Conservation (phyloP, 2,329 filamentous ascomycete species). For the Samsoniella hepiali region DNA sequence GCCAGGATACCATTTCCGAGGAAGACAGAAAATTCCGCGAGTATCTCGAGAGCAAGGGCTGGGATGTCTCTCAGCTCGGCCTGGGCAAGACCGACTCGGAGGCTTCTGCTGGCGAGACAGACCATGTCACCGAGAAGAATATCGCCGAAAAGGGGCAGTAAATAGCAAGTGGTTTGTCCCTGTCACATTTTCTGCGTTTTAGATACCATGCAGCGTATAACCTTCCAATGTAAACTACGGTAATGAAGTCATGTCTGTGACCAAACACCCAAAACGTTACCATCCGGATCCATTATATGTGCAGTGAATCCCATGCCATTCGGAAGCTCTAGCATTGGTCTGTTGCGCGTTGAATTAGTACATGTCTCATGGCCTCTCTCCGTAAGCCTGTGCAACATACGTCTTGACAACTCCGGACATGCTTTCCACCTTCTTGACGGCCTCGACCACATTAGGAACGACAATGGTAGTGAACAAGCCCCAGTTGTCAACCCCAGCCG, state of each 20-base stretch:
- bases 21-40: conserved; percentile 75
- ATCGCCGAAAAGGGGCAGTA: background rate
- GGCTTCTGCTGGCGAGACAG: background rate
- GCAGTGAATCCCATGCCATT: background rate
- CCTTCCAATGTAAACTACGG: background rate
- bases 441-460: no score
- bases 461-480: no score
- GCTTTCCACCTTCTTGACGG: no score
- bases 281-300: background rate
- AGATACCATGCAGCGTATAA: conserved; percentile 1
- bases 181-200: background rate
- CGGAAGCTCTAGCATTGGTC: background rate
- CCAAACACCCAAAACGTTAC: background rate
- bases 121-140: conserved; percentile 7
- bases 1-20: conserved; percentile 76
- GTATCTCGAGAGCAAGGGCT: conserved; percentile 72
- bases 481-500: no score
- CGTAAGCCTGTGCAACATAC: background rate
- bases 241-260: background rate
- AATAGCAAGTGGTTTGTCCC: no score
- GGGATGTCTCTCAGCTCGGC: conserved; percentile 62
- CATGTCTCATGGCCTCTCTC: no score
- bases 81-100: conserved; percentile 32
- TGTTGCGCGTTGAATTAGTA: no score
- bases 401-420: background rate